These are phyloP conservation scores for Plasmodium malariae DNA, from an alignment of 169 alveolate species.

Conservation along the genomic window DNA sequence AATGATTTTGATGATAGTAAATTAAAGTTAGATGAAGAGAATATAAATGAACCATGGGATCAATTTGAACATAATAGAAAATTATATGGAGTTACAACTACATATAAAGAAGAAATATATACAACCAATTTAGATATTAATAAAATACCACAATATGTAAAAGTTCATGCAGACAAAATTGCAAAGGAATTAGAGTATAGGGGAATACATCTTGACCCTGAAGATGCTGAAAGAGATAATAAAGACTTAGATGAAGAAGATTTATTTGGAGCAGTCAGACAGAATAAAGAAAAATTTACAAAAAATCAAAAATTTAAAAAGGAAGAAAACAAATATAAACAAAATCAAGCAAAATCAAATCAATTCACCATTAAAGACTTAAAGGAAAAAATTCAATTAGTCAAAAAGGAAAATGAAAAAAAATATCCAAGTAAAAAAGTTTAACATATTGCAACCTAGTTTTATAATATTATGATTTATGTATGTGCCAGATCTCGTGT, in stretches of 20 bases:
- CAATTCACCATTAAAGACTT: conserved; percentile 48
- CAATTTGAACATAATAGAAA: conserved; percentile 73
- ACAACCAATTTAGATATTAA: conserved; percentile 82
- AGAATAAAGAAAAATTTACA: conserved; percentile 34
- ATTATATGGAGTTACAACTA: conserved; percentile 66
- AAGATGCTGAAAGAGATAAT: conserved; percentile 78
- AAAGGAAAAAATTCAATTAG: conserved; percentile 66
- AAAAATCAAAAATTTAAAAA: conserved; percentile 34
- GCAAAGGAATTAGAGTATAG: conserved; percentile 83
- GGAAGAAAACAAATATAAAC: conserved; percentile 43
- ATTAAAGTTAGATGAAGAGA: conserved; percentile 49
- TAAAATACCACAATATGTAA: conserved; percentile 81
- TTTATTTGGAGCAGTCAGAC: conserved; percentile 73
- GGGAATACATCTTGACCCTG: conserved; percentile 78
- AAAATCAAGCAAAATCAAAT: conserved; percentile 21
- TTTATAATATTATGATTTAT: neutral
- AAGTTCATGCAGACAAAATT: conserved; percentile 79
- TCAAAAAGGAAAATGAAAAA: conserved; percentile 68
- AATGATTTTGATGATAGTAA: conserved; percentile 13
- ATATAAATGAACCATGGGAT: conserved; percentile 74
- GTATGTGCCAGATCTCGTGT: neutral
- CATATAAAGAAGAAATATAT: conserved; percentile 84
- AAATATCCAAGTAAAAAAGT: conserved; percentile 73
- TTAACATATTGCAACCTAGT: too few relatives aligned
- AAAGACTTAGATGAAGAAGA: conserved; percentile 84